These are phyloP conservation scores for Geotrichum candidum DNA, from an alignment of 1,139 yeast genomes.

Conservation along the genomic window DNA sequence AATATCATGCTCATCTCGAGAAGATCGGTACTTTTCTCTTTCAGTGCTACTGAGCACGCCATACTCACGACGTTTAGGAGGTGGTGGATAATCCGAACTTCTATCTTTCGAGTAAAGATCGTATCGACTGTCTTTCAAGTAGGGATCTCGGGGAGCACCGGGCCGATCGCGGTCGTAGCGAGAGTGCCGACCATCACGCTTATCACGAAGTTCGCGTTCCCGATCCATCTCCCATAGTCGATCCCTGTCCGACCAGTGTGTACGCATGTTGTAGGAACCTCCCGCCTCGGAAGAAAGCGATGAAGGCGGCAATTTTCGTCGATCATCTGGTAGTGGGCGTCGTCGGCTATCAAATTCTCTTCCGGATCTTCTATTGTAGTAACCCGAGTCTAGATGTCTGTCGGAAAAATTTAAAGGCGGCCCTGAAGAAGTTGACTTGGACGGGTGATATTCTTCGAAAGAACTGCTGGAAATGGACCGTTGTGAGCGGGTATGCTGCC, in stretches of 20 bases:
- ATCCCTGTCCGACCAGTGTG: conserved; percentile 12
- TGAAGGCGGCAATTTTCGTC: conserved; percentile 7
- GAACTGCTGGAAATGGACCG: background rate
- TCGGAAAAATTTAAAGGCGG: background rate
- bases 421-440: background rate
- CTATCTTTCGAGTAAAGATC: background rate
- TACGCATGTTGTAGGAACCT: conserved; percentile 19
- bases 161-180: conserved; percentile 6
- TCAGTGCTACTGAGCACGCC: background rate
- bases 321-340: conserved; percentile 8
- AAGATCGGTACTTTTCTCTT: conserved; percentile 4
- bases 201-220: conserved; percentile 10
- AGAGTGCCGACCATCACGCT: background rate
- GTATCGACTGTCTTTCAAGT: conserved; percentile 5
- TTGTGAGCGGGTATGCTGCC: conserved; percentile 3
- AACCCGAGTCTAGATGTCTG: background rate
- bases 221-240: conserved; percentile 19
- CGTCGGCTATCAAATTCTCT: conserved; percentile 19
- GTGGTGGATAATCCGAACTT: conserved; percentile 7
- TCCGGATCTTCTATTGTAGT: conserved; percentile 12
- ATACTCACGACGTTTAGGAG: conserved; percentile 8
- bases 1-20: background rate
- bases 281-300: conserved; percentile 14
- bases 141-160: conserved; percentile 8
- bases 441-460: background rate